Evolutionary conservation across 2,329 filamentous ascomycete genomes (phyloP), one percentile per base, ranked within the genome.

Genomic region (Fusarium sp.): DNA sequence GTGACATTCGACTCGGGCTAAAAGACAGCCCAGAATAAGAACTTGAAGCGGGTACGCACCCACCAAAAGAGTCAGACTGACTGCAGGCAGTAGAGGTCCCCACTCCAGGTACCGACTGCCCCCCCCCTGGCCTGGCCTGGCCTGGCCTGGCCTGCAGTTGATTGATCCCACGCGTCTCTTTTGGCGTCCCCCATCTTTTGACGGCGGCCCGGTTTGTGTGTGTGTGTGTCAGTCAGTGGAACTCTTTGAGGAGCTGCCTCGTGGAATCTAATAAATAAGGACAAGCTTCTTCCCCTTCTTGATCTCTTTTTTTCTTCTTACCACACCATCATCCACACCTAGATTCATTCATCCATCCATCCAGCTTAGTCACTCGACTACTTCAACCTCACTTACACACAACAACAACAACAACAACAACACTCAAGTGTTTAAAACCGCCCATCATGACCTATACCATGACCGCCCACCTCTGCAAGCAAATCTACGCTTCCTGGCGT

Each of bases 381-480:
- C 46, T 5, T 31, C 29, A 11, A 31, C 10, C 24, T 42, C 40
- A 40, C 53, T 36, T 56, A 53, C 11, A 42, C 36, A n/a, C n/a
- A n/a, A n/a, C n/a, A n/a, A n/a, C n/a, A n/a, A 17, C 58, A 36
- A 42, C 60, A 24, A 51, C 38, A 33, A 38, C 57, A 44, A 44
- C 35, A 44, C 16, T 36, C 63, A 40, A n/a, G 17, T 42, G 38
- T 42, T 42, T 14, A n/a, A 38, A 55, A 71, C 35, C 53, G 16
- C 61, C 61, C 65, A 46, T 44, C 58, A 90, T 90, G 88, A 89
- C 88, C 40, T 88, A 90, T 82, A 90, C 88, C 72, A 89, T 90
- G 85, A 89, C 88, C 17, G 87, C 88, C 75, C 88, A 90, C 76
- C 82, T 90, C 80, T 88, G 87, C 87, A 89, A 88, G 81, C 84